Percentiles rank a stretch among this genome's conserved stretches.
Evolutionary conservation across 2,329 filamentous ascomycete genomes (phyloP).

Genomic region (Calycina herbarum): DNA sequence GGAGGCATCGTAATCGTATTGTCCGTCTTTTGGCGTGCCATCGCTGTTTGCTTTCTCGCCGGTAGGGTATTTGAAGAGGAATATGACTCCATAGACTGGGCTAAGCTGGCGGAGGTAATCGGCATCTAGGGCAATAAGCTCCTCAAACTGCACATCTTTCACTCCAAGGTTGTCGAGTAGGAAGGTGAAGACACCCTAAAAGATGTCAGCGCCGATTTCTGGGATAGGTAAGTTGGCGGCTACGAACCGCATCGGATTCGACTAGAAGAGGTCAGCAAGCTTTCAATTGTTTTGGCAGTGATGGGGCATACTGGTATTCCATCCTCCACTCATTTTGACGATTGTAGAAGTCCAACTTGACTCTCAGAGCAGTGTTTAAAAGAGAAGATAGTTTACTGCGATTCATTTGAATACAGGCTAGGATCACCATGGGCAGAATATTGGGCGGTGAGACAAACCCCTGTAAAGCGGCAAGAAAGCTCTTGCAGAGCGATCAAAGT

Average conservation of each 20-base stretch:
- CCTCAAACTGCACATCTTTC: conserved; percentile 93
- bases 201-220: conserved; percentile 25
- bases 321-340: conserved; percentile 71
- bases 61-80: conserved; percentile 95
- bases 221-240: conserved; percentile 10
- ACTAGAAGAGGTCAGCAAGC: conserved; percentile 48
- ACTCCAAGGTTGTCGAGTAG: conserved; percentile 91
- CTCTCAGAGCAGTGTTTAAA: background rate
- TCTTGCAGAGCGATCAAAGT: no score
- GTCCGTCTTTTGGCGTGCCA: conserved; percentile 71
- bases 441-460: no score
- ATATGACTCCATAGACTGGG: conserved; percentile 92
- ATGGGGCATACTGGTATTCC: conserved; percentile 76
- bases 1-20: conserved; percentile 73
- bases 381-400: no score
- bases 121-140: conserved; percentile 85
- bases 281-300: conserved; percentile 9
- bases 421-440: no score
- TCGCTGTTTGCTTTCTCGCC: conserved; percentile 60
- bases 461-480: no score
- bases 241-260: conserved; percentile 87
- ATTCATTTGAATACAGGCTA: no score
- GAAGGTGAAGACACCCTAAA: conserved; percentile 89
- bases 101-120: conserved; percentile 69
- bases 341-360: conserved; percentile 14